Evolutionary conservation across 2,329 filamentous ascomycete genomes (phyloP).

Genomic region (Exophiala viscosa): DNA sequence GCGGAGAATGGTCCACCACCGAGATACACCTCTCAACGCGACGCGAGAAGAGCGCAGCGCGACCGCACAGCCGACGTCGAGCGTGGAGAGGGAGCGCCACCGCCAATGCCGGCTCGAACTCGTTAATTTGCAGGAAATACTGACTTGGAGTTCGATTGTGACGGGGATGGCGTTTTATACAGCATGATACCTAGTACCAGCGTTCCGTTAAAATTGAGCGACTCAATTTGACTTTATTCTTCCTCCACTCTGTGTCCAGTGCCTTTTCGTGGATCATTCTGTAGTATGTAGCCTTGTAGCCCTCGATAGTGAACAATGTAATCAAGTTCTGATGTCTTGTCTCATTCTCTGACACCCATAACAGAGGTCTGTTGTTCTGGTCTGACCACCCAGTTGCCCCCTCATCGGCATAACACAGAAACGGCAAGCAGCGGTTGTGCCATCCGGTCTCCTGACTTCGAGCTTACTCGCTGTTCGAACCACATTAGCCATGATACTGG

Average conservation of each 20-base stretch:
- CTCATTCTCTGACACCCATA: slow-evolving; percentile 44
- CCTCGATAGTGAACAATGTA: too few relatives aligned
- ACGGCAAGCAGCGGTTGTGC: slow-evolving; percentile 67
- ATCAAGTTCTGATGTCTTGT: slow-evolving; percentile 22
- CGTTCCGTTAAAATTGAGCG: not conserved
- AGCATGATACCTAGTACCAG: too few relatives aligned
- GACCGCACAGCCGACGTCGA: slow-evolving; percentile 31
- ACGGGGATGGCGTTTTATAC: not conserved
- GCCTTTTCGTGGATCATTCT: too few relatives aligned
- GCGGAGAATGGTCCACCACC: slow-evolving; percentile 22
- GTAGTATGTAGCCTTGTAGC: too few relatives aligned
- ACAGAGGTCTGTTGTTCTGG: slow-evolving; percentile 29
- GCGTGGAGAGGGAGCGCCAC: slow-evolving; percentile 17
- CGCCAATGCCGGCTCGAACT: slow-evolving; percentile 24
- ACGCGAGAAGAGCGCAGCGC: slow-evolving; percentile 27
- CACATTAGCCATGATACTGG: slow-evolving; percentile 90
- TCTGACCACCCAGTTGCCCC: not conserved
- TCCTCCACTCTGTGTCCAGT: too few relatives aligned
- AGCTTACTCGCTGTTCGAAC: slow-evolving; percentile 88
- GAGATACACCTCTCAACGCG: slow-evolving; percentile 27
- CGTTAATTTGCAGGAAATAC: slow-evolving; percentile 1
- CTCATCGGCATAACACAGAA: slow-evolving; percentile 34
- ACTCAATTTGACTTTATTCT: too few relatives aligned
- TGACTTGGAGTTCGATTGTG: not conserved
- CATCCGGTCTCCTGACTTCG: slow-evolving; percentile 33